Conservation (phyloP, 768 basidiomycete species). For the Tricholoma flavovirens region DNA sequence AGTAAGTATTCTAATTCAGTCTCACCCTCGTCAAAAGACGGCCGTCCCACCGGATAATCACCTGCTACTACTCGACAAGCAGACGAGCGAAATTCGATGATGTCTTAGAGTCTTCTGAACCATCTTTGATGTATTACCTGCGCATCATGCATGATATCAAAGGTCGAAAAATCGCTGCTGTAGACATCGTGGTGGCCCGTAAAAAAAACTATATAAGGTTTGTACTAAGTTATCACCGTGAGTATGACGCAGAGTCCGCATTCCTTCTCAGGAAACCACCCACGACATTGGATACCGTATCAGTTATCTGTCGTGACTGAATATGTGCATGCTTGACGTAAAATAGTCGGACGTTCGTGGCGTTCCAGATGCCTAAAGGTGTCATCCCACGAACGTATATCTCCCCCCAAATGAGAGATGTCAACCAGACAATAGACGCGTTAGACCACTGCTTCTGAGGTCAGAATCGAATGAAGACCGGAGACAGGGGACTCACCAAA, state of each 20-base stretch:
- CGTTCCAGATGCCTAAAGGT: slow-evolving; percentile 85
- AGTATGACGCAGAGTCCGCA: slow-evolving; percentile 25
- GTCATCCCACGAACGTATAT: slow-evolving; percentile 88
- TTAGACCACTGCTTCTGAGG: slow-evolving; percentile 74
- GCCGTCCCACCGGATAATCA: too few relatives aligned
- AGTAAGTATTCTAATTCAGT: too few relatives aligned
- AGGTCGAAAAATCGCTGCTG: too few relatives aligned
- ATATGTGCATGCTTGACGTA: slow-evolving; percentile 80
- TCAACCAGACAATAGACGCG: slow-evolving; percentile 86
- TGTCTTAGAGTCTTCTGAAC: too few relatives aligned
- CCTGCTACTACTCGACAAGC: too few relatives aligned
- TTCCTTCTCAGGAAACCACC: slow-evolving; percentile 65
- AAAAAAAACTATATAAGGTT: background rate
- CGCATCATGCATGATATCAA: too few relatives aligned
- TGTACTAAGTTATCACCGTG: background rate
- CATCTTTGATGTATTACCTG: too few relatives aligned
- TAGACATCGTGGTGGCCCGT: background rate
- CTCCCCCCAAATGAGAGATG: slow-evolving; percentile 93
- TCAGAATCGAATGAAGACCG: slow-evolving; percentile 5
- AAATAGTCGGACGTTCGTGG: slow-evolving; percentile 84
- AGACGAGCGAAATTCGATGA: too few relatives aligned
- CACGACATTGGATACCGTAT: slow-evolving; percentile 75
- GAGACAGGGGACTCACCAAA: slow-evolving; percentile 42
- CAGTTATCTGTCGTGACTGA: slow-evolving; percentile 67
- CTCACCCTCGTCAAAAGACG: too few relatives aligned